These are phyloP conservation scores for Trichodelitschia bisporula DNA, from an alignment of 495 filamentous ascomycete species.

Conservation along the genomic window DNA sequence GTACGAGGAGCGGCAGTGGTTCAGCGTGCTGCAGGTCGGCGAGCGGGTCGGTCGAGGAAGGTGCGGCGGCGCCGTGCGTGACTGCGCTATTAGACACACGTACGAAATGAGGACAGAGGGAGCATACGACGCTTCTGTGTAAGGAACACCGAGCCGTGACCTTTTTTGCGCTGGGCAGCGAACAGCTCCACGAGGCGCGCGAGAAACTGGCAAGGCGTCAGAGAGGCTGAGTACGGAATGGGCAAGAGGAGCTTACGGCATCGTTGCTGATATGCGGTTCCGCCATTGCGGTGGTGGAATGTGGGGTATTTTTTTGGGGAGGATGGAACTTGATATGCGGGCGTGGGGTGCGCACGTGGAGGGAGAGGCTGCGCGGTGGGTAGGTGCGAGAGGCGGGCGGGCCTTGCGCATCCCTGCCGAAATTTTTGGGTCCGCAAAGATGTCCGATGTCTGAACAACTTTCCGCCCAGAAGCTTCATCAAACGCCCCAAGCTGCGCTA, in stretches of 20 bases:
- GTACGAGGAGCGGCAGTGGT: slow-evolving; percentile 52
- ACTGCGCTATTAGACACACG: slow-evolving; percentile 3
- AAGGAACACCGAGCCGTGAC: slow-evolving; percentile 57
- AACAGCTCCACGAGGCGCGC: slow-evolving; percentile 50
- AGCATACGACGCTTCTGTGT: slow-evolving; percentile 56
- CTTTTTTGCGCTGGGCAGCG: slow-evolving; percentile 34
- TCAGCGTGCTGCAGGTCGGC: slow-evolving; percentile 27
- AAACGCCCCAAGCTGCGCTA: too few species aligned
- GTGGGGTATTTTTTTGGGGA: slow-evolving; percentile 3
- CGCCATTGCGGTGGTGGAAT: slow-evolving; percentile 20
- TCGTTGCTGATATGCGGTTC: slow-evolving; percentile 39
- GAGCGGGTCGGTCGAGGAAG: slow-evolving; percentile 17
- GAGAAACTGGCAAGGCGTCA: slow-evolving; percentile 71
- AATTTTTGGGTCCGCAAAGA: too few species aligned
- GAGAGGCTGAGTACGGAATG: too few species aligned
- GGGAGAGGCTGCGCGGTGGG: too few species aligned
- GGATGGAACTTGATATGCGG: too few species aligned
- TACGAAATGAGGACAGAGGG: slow-evolving; percentile 1
- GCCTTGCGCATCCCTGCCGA: too few species aligned
- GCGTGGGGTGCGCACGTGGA: too few species aligned
- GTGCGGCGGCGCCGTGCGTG: not conserved
- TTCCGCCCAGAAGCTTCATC: too few species aligned
- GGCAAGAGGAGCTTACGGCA: slow-evolving; percentile 44
- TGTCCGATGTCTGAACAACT: too few species aligned
- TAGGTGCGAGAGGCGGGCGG: too few species aligned